Conservation (phyloP, 2,329 filamentous ascomycete species). For the Decorospora gaudefroyi region DNA sequence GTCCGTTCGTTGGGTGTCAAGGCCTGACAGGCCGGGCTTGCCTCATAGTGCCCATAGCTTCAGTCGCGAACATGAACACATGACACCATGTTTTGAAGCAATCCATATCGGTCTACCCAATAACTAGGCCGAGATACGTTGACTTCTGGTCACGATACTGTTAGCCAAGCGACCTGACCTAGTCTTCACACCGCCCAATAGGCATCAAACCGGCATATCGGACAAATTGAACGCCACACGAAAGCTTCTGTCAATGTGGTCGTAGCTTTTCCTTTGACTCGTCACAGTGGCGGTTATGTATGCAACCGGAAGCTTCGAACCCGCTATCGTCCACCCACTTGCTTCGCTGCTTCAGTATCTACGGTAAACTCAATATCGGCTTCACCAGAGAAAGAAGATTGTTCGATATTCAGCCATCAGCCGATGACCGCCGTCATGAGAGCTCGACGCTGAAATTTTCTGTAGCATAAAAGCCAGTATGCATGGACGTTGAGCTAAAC, state of each 20-base stretch:
- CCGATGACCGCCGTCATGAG: constrained; percentile 10
- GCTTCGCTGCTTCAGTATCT: constrained; percentile 4
- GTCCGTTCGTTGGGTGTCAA: constrained; percentile 22
- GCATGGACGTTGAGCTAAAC: constrained; percentile 28
- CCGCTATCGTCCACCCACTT: constrained; percentile 14
- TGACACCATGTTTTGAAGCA: constrained; percentile 4
- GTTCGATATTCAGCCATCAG: constrained; percentile 1
- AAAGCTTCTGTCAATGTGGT: constrained; percentile 28
- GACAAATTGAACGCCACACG: constrained; percentile 23
- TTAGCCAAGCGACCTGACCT: constrained; percentile 20
- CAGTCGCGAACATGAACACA: constrained; percentile 18
- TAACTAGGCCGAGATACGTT: constrained; percentile 16
- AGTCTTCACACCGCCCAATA: constrained; percentile 20
- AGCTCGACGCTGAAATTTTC: constrained; percentile 7
- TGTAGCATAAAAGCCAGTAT: constrained; percentile 16
- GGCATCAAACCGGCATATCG: constrained; percentile 22
- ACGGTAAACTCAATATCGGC: neutral
- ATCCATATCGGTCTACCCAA: constrained; percentile 17
- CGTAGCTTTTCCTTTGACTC: constrained; percentile 14
- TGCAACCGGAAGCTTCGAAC: constrained; percentile 12
- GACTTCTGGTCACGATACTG: constrained; percentile 14
- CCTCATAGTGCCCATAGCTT: constrained; percentile 31
- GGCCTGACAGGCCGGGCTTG: constrained; percentile 21
- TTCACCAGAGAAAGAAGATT: too few relatives aligned
- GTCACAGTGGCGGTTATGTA: constrained; percentile 19